Evolutionary conservation across 75 land plant species (phyloP).

Genomic region (Isoetes taiwanensis): DNA sequence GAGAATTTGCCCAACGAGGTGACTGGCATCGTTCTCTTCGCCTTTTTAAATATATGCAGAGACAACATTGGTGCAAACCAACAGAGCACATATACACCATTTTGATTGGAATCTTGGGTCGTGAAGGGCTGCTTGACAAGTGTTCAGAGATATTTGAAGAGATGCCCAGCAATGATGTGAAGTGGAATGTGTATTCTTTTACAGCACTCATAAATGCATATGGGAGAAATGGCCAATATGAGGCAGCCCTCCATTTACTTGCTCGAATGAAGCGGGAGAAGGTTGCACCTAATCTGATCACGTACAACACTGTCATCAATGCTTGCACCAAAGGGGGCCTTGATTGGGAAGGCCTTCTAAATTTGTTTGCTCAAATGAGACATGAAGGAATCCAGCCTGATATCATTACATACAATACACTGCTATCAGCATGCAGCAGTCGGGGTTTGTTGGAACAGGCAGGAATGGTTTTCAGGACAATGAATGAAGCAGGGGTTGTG

Average conservation of each 20-base stretch:
- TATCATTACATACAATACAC: slow-evolving; percentile 83
- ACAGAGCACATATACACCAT: slow-evolving; percentile 85
- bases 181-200: slow-evolving; percentile 64
- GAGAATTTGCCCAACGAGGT: slow-evolving; percentile 73
- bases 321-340: slow-evolving; percentile 77
- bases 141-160: slow-evolving; percentile 70
- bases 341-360: slow-evolving; percentile 73
- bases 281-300: slow-evolving; percentile 51
- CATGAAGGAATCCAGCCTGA: slow-evolving; percentile 93
- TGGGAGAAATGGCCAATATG: slow-evolving; percentile 74
- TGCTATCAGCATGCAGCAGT: slow-evolving; percentile 63
- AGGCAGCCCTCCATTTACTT: slow-evolving; percentile 49
- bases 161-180: slow-evolving; percentile 54
- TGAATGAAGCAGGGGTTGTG: slow-evolving; percentile 87
- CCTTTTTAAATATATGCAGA: slow-evolving; percentile 92
- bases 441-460: slow-evolving; percentile 75
- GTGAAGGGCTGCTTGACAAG: slow-evolving; percentile 73
- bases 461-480: slow-evolving; percentile 84
- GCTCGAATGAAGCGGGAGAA: slow-evolving; percentile 73
- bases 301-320: slow-evolving; percentile 84
- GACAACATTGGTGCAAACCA: slow-evolving; percentile 94
- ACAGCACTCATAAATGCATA: slow-evolving; percentile 86
- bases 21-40: slow-evolving; percentile 91
- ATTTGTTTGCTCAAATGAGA: slow-evolving; percentile 86
- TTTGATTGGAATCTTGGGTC: slow-evolving; percentile 65